Percentiles rank a stretch among this genome's conserved stretches.
phyloP scores from a whole-genome alignment of 108 stramenopile species.

The Cyclotella kingstonii region DNA sequence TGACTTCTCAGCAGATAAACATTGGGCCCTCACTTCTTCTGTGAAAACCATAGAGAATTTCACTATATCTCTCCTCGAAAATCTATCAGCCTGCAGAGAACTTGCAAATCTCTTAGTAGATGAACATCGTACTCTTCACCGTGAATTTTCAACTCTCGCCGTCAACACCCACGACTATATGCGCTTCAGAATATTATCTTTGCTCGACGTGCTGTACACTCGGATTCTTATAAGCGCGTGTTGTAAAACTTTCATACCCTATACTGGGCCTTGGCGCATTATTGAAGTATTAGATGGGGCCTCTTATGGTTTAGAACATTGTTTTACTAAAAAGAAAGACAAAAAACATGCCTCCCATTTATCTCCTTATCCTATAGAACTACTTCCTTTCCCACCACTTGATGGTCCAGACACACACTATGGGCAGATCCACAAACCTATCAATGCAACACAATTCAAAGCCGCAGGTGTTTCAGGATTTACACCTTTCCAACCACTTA shows the following conservation, averaged over 20 bases:
- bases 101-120: background rate
- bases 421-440: background rate
- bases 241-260: background rate
- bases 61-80: background rate
- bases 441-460: background rate
- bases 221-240: background rate
- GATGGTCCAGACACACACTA: conserved; percentile 4
- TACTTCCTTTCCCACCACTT: conserved; percentile 1
- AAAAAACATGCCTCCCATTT: background rate
- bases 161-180: background rate
- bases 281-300: background rate
- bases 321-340: background rate
- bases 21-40: background rate
- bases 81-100: background rate
- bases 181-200: background rate
- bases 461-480: conserved; percentile 7
- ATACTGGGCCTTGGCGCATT: conserved; percentile 1
- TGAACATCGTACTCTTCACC: background rate
- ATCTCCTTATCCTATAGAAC: conserved; percentile 5
- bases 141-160: background rate
- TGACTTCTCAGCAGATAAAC: conserved; percentile 7
- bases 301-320: conserved; percentile 1
- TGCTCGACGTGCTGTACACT: background rate
- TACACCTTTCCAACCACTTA: background rate
- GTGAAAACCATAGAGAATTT: background rate